Evolutionary conservation across 306 rosid species (phyloP), one percentile per base, ranked within the genome.

Genomic region (Geum urbanum): DNA sequence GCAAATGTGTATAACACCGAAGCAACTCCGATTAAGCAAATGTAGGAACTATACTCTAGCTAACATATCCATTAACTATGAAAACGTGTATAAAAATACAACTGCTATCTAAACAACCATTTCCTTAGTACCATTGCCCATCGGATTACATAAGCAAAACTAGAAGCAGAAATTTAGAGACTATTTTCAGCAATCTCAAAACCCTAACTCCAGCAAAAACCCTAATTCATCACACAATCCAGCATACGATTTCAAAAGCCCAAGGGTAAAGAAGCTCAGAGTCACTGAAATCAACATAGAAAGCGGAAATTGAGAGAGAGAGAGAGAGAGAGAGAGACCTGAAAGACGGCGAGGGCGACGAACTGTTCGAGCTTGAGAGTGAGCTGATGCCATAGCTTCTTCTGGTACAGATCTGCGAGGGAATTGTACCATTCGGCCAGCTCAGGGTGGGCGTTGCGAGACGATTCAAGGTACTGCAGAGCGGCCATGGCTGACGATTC

Each of bases 371-470:
- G 99, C 92, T 95, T 95, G 78, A 85, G 95, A 46, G 99, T 95
- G 65, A 95, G 97, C 83, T 95, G 99, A 76, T 95, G 99, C 99
- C 99, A 95, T 24, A 95, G 95, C 89, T 95, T 91, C 88, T 82
- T 89, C 91, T 95, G 86, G 85, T 95, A 95, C 83, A 95, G 99
- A 95, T 95, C 99, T 74, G 88, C 96, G 0, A 95, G 92, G 12
- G 99, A 83, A 79, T 87, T 84, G 84, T 84, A 95, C 99, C 99
- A 95, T 0, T 95, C 99, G 2, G 79, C 49, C 14, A 89, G 97
- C 76, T 95, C 99, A 6, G 99, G 97, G 40, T 95, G 96, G 71
- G 91, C 78, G 82, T 44, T 89, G 73, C 99, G 91, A 50, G 89
- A 87, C 40, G 96, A 72, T 61, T 95, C 99, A 41, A 95, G 87